These are phyloP conservation scores for Penicillium herquei DNA, from an alignment of 495 filamentous ascomycete species.

Conservation along the genomic window DNA sequence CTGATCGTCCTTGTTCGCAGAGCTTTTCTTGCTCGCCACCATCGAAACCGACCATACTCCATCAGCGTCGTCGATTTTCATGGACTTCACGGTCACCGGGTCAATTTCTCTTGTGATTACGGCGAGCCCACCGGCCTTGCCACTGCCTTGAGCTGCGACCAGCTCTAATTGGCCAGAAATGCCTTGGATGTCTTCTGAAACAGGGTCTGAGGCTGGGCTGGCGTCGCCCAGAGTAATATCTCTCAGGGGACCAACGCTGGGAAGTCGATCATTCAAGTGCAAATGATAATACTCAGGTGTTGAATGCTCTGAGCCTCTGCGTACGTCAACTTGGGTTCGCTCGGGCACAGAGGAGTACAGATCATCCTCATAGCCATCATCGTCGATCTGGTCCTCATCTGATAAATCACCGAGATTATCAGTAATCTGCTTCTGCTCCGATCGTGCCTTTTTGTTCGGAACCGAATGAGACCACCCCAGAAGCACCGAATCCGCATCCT, in stretches of 20 bases:
- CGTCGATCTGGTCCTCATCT: slow-evolving; percentile 56
- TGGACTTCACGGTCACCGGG: slow-evolving; percentile 62
- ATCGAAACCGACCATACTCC: slow-evolving; percentile 38
- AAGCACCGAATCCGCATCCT: slow-evolving; percentile 78
- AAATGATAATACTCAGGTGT: slow-evolving; percentile 64
- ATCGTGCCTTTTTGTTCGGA: slow-evolving; percentile 42
- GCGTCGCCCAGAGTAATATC: slow-evolving; percentile 64
- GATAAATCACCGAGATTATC: slow-evolving; percentile 41
- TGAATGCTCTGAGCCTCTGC: slow-evolving; percentile 17
- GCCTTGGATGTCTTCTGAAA: slow-evolving; percentile 26
- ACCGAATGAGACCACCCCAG: slow-evolving; percentile 72
- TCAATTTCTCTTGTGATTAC: slow-evolving; percentile 74
- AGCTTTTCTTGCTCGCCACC: slow-evolving; percentile 6
- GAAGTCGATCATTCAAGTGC: slow-evolving; percentile 69
- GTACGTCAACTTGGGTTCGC: slow-evolving; percentile 15
- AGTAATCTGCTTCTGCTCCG: slow-evolving; percentile 48
- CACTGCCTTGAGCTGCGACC: slow-evolving; percentile 67
- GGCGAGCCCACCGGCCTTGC: slow-evolving; percentile 65
- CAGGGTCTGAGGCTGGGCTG: not conserved
- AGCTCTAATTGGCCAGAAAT: slow-evolving; percentile 63
- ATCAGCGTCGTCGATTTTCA: slow-evolving; percentile 30
- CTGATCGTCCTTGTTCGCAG: slow-evolving; percentile 49
- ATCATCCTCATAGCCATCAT: slow-evolving; percentile 75
- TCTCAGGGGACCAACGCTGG: slow-evolving; percentile 74
- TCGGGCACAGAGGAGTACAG: slow-evolving; percentile 56